Base-by-base conservation (phyloP, 331 rosid species). In the Rhamnella rubrinervis region DNA sequence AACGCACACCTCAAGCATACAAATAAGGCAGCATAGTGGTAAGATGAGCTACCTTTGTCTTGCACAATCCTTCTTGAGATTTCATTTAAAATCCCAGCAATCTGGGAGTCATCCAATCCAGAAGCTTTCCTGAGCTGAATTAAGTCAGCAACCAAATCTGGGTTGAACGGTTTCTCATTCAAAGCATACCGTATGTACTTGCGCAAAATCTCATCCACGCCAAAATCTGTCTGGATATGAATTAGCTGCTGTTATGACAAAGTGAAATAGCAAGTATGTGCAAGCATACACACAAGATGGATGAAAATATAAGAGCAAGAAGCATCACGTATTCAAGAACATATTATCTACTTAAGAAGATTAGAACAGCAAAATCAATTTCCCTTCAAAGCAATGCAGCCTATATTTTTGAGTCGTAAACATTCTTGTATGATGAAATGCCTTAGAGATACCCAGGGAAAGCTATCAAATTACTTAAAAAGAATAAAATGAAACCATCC, bases 141-240 rank as follows among this genome's bases (percentile, higher is more conserved):
- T 70, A 93, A 78, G 77, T 80, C 80, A 68, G 91, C 88, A 70
- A 93, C 90, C 78, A 84, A 25, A 39, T 84, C 96, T 38, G 97
- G 93, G 76, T 93, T 91, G 82, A 93, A 93, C 44, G 95, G 85
- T 69, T 87, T 93, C 81, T 93, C 98, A 71, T 93, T 93, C 85
- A 93, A 71, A 70, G 89, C 83, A 85, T 82, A 90, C 0, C 95
- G 89, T 70, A 93, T 87, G 73, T 93, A 90, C 90, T 93, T 93
- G 59, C 97, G 97, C 88, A 93, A 74, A 77, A 93, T 85, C 75
- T 83, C 89, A 41, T 84, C 85, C 74, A 77, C 65, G 59, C 78
- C 72, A 74, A 90, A 93, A 81, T 81, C 97, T 81, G 95, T 84
- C 98, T 93, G 93, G 73, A 86, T 49, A 79, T 35, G 64, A 71